Evolutionary conservation across 1,284 basidiomycete species (phyloP), one percentile per base, ranked within the genome.

Genomic region (Melanopsichium pennsylvanicum): DNA sequence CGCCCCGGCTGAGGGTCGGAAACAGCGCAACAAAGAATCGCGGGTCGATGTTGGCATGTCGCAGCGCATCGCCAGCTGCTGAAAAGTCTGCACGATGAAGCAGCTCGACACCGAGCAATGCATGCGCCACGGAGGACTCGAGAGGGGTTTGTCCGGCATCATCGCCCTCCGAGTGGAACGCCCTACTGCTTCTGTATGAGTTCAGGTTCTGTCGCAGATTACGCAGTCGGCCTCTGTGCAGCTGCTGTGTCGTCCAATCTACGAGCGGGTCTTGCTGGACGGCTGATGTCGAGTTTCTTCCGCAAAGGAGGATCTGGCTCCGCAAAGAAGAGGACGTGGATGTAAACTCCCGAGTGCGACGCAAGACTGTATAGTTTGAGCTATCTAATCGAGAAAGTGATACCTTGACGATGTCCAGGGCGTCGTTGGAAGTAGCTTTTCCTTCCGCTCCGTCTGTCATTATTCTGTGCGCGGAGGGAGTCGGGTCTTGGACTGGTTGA

Each of bases 1-100:
- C 16, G 16, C 25, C 39, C 10, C 21, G 35, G 3, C 36, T 31
- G 18, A 67, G 22, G 1, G 42, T 29, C 2, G 61, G 50, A 33
- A 63, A 72, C 13, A 69, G 42, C 6, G 43, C 49, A 4, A 76
- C 46, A 7, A 77, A 16, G 13, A 70, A 23, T 10, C 70, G 56
- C 15, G 68, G 60, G 33, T 74, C 72, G 2, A 72, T 26, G 1
- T 56, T 36, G 18, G 61, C 58, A 12, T 59, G 45, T 2, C 38
- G 34, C 19, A 74, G 45, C 12, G 46, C 39, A 0, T 56, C 45
- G 11, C 18, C 26, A 10, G 70, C 75, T n/a, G 50, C 23, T 2
- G 32, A 11, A 34, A 76, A 76, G 26, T 63, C 48, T 13, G 54
- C 52, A 3, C 68, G 44, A 16, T 47, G 38, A n/a, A 76, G 21